phyloP scores from a whole-genome alignment of 225 moss, liverwort and hornwort species.

The Polytrichum formosum region DNA sequence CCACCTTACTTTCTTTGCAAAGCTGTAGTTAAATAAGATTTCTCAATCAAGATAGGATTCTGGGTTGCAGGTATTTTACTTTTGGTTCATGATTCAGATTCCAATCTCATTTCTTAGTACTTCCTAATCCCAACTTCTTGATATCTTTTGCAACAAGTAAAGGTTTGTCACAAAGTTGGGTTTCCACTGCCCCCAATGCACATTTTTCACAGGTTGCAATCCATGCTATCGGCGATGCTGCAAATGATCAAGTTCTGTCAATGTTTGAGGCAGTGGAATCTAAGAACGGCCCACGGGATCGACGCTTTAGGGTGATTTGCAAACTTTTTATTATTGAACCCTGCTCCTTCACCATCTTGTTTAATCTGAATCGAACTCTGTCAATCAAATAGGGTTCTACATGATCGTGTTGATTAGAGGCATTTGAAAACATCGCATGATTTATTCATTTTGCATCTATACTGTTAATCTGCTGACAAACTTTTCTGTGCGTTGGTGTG shows the following conservation, averaged over 20 bases:
- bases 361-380: background rate
- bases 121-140: too few relatives aligned
- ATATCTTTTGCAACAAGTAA: too few relatives aligned
- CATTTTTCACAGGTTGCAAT: conserved; percentile 64
- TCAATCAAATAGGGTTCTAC: background rate
- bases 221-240: conserved; percentile 91
- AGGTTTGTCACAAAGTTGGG: too few relatives aligned
- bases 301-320: conserved; percentile 65
- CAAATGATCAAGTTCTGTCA: conserved; percentile 73
- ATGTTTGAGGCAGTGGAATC: conserved; percentile 58
- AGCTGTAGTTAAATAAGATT: too few relatives aligned
- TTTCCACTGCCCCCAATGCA: background rate
- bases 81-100: too few relatives aligned
- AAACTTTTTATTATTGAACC: background rate
- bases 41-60: too few relatives aligned
- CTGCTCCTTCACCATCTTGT: background rate
- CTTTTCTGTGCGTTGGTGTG: conserved; percentile 17
- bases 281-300: conserved; percentile 78
- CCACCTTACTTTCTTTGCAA: too few relatives aligned
- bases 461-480: background rate
- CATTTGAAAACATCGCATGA: background rate
- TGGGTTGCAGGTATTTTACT: too few relatives aligned
- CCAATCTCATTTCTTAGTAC: too few relatives aligned
- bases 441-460: background rate
- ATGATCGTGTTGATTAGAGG: background rate